Conservation (phyloP, 805 yeast species). For the Candida krabiensis region DNA sequence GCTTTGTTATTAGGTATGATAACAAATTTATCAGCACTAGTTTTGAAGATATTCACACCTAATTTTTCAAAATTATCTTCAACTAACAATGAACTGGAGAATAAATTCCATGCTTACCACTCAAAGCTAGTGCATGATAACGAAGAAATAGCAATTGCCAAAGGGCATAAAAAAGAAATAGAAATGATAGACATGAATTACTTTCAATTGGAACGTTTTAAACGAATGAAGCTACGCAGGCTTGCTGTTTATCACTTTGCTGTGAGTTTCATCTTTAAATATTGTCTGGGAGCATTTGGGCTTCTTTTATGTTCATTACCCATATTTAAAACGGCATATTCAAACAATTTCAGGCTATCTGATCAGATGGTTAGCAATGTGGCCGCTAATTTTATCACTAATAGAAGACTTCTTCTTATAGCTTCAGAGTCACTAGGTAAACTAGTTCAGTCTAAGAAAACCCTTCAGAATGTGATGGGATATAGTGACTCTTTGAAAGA, state of each 20-base stretch:
- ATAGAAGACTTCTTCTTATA: slow-evolving; percentile 76
- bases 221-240: slow-evolving; percentile 72
- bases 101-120: slow-evolving; percentile 79
- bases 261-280: slow-evolving; percentile 85
- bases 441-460: slow-evolving; percentile 80
- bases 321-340: slow-evolving; percentile 50
- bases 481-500: slow-evolving; percentile 73
- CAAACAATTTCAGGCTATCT: slow-evolving; percentile 44
- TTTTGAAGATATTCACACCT: slow-evolving; percentile 78
- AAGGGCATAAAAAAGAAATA: slow-evolving; percentile 79
- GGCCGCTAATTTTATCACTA: slow-evolving; percentile 86
- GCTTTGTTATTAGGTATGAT: slow-evolving; percentile 74
- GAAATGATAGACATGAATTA: slow-evolving; percentile 76
- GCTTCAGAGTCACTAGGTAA: slow-evolving; percentile 89
- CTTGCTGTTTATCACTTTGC: slow-evolving; percentile 77
- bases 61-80: slow-evolving; percentile 82
- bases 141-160: slow-evolving; percentile 85
- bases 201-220: slow-evolving; percentile 76
- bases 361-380: slow-evolving; percentile 34
- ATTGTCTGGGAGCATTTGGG: slow-evolving; percentile 96
- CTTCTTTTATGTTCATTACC: slow-evolving; percentile 85
- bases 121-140: slow-evolving; percentile 74
- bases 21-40: slow-evolving; percentile 76
- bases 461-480: slow-evolving; percentile 79
- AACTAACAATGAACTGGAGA: slow-evolving; percentile 76